Conservation (phyloP, 345 rosid species). For the Gossypium stocksii region DNA sequence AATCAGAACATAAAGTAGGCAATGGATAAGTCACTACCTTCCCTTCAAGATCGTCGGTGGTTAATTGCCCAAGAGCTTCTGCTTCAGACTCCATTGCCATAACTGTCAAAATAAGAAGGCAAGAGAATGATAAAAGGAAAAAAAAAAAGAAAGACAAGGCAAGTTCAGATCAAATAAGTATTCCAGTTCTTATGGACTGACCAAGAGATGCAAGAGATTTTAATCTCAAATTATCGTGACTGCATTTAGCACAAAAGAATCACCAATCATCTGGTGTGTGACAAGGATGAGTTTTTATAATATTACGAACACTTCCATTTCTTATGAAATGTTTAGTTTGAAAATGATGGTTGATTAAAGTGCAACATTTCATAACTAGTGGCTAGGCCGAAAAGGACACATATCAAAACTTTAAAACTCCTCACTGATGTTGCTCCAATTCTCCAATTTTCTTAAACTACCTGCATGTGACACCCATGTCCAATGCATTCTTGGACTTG, state of each 20-base stretch:
- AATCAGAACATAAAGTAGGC: background rate
- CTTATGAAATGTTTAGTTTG: background rate
- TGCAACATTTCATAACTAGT: background rate
- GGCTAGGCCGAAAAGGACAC: background rate
- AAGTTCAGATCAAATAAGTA: background rate
- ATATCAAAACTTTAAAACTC: background rate
- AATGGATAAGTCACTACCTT: constrained; percentile 39
- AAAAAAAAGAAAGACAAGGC: background rate
- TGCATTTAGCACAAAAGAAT: background rate
- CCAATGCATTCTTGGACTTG: background rate
- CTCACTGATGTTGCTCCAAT: background rate
- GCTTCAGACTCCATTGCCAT: constrained; percentile 78
- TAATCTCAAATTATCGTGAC: background rate
- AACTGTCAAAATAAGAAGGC: constrained; percentile 17
- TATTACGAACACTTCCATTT: background rate
- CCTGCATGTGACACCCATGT: background rate
- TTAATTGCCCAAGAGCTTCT: constrained; percentile 61
- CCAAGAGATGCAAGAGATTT: background rate
- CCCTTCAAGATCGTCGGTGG: constrained; percentile 64
- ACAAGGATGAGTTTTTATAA: background rate
- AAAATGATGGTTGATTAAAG: background rate
- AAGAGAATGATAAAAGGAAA: background rate
- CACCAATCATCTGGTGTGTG: background rate
- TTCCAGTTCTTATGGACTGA: background rate
- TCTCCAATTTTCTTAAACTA: background rate